Base-by-base conservation (phyloP, 2,329 filamentous ascomycete genomes). In the Sarocladiaceae sp. region DNA sequence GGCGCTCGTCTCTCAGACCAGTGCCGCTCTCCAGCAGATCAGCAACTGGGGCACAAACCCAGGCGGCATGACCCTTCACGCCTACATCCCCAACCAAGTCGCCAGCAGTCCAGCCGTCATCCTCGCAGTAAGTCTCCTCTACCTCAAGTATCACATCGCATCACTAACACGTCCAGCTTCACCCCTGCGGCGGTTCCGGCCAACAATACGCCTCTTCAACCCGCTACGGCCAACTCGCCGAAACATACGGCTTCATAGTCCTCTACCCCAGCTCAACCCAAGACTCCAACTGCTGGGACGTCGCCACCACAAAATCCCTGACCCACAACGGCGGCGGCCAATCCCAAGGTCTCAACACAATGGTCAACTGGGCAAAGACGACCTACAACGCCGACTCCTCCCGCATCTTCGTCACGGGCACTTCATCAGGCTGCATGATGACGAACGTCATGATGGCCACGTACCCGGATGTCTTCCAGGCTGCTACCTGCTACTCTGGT, bases 301-400 rank as follows among this genome's bases (percentile, higher is more conserved):
- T 83, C 2, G 74, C 73, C 13, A 76, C 72, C 18, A 68, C 66
- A 25, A 59, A 59, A 25, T 71, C 78, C 0, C 70, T 84, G 2
- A 77, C 73, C 3, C 80, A 81, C 58, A 70, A 78, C 52, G 79
- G 77, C 10, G 79, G 80, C 20, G 78, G 78, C 3, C 77, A 84
- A 62, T 77, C 71, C 42, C 74, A 76, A 40, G 71, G 72, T 0
- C 80, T 84, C 53, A 76, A 74, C 18, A 81, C 78, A 59, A 83
- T 84, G 79, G 78, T 83, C 39, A 68, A 65, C 31, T 82, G 79
- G 57, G 71, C 77, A 3, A 64, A 82, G n/a, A 57, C 61, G 7
- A 72, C 71, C 58, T 82, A 83, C 64, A 67, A 68, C 2, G 79
- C 71, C 31, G 76, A 84, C 58, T 57, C 71, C 28, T 66, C 60